A percentile compares a stretch with the other conserved stretches of the same genome.
These are phyloP conservation scores for Hypoxylon sp. DNA, from an alignment of 2,329 filamentous ascomycete species.

Conservation along the genomic window DNA sequence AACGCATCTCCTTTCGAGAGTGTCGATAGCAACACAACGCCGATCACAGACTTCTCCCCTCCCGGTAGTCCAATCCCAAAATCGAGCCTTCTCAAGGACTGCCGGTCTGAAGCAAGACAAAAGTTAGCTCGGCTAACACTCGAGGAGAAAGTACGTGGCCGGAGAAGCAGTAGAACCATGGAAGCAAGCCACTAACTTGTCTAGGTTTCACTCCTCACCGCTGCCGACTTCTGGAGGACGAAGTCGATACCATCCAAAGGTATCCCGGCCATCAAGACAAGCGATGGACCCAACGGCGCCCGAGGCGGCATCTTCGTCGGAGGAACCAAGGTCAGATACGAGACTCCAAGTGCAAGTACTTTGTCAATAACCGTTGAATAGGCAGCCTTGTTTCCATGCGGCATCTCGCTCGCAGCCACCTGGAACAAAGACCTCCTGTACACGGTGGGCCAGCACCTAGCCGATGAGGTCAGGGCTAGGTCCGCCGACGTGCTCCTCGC, in stretches of 20 bases:
- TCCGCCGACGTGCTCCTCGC: conserved; percentile 77
- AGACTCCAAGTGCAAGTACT: not conserved
- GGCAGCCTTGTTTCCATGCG: conserved; percentile 81
- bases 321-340: conserved; percentile 62
- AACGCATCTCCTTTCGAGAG: conserved; percentile 49
- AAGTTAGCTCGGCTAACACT: conserved; percentile 61
- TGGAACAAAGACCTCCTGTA: conserved; percentile 78
- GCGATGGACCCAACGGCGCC: conserved; percentile 75
- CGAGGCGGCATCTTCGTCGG: conserved; percentile 74
- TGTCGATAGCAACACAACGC: conserved; percentile 53
- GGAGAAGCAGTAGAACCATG: not conserved
- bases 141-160: conserved; percentile 62
- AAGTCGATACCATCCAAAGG: conserved; percentile 68
- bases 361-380: conserved; percentile 43
- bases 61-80: conserved; percentile 54
- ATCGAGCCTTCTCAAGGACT: conserved; percentile 47
- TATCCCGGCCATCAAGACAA: conserved; percentile 71
- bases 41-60: conserved; percentile 59
- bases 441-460: conserved; percentile 74
- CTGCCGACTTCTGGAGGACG: conserved; percentile 75
- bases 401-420: conserved; percentile 78
- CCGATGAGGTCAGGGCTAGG: conserved; percentile 74
- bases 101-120: conserved; percentile 54
- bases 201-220: conserved; percentile 66
- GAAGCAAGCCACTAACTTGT: conserved; percentile 16